Percentiles rank a stretch among this genome's conserved stretches.
phyloP scores from a whole-genome alignment of 2,329 filamentous ascomycete genomes.

The Aspergillus niger region DNA sequence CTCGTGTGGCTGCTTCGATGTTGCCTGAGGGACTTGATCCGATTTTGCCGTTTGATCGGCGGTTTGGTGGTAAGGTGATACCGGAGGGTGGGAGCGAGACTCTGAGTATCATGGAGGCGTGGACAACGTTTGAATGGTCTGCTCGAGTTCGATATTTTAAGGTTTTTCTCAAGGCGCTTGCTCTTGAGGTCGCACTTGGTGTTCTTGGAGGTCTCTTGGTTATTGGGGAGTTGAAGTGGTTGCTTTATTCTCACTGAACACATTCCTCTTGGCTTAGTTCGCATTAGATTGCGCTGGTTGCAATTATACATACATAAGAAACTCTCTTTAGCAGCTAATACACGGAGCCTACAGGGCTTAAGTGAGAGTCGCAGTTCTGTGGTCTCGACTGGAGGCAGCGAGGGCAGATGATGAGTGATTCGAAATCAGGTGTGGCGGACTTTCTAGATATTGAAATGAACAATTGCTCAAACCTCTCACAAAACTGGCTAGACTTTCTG shows the following conservation, averaged over 20 bases:
- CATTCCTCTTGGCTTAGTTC: too few species aligned
- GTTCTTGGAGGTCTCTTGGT: conserved; percentile 48
- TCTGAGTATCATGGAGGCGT: conserved; percentile 72
- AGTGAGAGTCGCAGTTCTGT: too few species aligned
- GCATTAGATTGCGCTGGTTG: too few species aligned
- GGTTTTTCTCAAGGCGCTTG: conserved; percentile 71
- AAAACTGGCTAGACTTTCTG: too few species aligned
- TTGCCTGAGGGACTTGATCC: conserved; percentile 80
- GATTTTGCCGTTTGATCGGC: conserved; percentile 86
- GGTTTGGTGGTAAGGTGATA: conserved; percentile 74
- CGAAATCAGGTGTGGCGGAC: too few species aligned
- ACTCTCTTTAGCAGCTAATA: too few species aligned
- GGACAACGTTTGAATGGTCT: conserved; percentile 71
- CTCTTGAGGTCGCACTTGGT: conserved; percentile 51
- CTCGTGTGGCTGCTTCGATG: conserved; percentile 83
- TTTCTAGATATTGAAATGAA: too few species aligned
- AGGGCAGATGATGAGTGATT: too few species aligned
- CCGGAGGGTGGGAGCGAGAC: conserved; percentile 70
- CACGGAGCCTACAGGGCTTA: too few species aligned
- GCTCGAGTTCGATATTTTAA: conserved; percentile 73
- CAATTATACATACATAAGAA: too few species aligned
- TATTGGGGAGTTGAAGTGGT: conserved; percentile 37
- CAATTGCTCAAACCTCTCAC: too few species aligned
- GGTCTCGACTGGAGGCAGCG: too few species aligned
- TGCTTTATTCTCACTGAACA: not conserved